Base-by-base conservation (phyloP, 768 basidiomycete genomes). In the Leccinellum albellum region DNA sequence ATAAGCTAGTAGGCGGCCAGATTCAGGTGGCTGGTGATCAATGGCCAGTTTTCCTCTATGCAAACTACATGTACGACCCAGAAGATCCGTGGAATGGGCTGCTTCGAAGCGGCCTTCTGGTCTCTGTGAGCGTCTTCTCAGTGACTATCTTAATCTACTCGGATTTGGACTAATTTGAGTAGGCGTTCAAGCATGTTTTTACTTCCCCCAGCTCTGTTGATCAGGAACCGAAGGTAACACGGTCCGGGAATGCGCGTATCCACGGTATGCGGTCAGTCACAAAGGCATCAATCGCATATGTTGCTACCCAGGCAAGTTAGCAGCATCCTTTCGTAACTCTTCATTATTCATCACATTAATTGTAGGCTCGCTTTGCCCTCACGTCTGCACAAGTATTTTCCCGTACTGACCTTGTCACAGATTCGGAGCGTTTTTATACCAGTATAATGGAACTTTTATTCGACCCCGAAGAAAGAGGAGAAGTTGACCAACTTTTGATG, bases 401-500 rank as follows among this genome's bases (percentile, higher is more conserved):
- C 6, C 37, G 40, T 17, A 52, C 51, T 17, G 40, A 52, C 33
- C 51, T 52, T 6, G 28, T 29, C 8, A 52, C 37, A 10, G 37
- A 52, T n/a, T 52, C 51, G 2, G 51, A 52, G 20, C 37, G 51
- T 14, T 52, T 52, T 23, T 52, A 52, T n/a, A n/a, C 20, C 51
- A 37, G 21, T 21, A 52, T 52, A 10, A 8, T 52, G 6, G 51
- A 52, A 21, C 13, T 52, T 3, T 17, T 52, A 1, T 4, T 23
- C n/a, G 51, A 52, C 24, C 24, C 20, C 4, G 51, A 28, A 10
- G 51, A 52, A 37, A 29, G 10, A 26, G 51, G 24, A 4, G 51
- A 52, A n/a, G 51, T 52, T 9, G 37, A 42, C 2, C 35, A 52
- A 26, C 51, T 52, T 26, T 8, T 52, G 24, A 13, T 24, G 7